These are phyloP conservation scores for Zygoascus biomembranicola DNA, from an alignment of 805 yeast genomes.

Conservation along the genomic window DNA sequence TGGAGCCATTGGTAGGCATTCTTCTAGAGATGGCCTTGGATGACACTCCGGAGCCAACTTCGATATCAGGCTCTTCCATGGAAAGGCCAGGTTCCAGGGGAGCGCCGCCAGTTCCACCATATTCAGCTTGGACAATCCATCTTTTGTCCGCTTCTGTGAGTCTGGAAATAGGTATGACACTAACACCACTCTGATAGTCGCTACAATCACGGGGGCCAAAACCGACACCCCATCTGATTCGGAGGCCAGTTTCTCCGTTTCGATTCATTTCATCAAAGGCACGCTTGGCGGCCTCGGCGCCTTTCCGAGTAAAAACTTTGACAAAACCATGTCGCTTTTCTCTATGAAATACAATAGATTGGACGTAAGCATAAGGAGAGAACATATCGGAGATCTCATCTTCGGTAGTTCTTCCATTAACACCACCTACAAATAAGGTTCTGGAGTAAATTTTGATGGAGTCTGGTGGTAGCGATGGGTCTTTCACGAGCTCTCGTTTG, in stretches of 20 bases:
- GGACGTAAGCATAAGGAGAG: slow-evolving; percentile 85
- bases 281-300: slow-evolving; percentile 76
- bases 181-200: slow-evolving; percentile 84
- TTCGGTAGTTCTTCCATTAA: slow-evolving; percentile 76
- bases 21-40: slow-evolving; percentile 86
- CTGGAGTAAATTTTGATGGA: slow-evolving; percentile 77
- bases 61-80: slow-evolving; percentile 96
- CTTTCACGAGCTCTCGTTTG: slow-evolving; percentile 36
- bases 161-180: slow-evolving; percentile 78
- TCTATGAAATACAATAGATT: slow-evolving; percentile 75
- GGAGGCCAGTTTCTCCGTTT: slow-evolving; percentile 52
- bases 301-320: slow-evolving; percentile 83
- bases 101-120: slow-evolving; percentile 95
- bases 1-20: slow-evolving; percentile 84
- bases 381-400: slow-evolving; percentile 58
- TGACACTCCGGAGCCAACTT: slow-evolving; percentile 88
- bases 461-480: slow-evolving; percentile 65
- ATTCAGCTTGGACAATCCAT: slow-evolving; percentile 85
- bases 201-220: slow-evolving; percentile 98
- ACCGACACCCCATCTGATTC: slow-evolving; percentile 98
- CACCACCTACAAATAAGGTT: slow-evolving; percentile 91
- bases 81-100: slow-evolving; percentile 71
- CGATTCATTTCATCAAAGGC: slow-evolving; percentile 53
- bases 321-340: slow-evolving; percentile 95
- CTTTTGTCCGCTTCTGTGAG: slow-evolving; percentile 89